Evolutionary conservation across 2,329 filamentous ascomycete genomes (phyloP), one percentile per base, ranked within the genome.

Genomic region (Calonectria hongkongensis): DNA sequence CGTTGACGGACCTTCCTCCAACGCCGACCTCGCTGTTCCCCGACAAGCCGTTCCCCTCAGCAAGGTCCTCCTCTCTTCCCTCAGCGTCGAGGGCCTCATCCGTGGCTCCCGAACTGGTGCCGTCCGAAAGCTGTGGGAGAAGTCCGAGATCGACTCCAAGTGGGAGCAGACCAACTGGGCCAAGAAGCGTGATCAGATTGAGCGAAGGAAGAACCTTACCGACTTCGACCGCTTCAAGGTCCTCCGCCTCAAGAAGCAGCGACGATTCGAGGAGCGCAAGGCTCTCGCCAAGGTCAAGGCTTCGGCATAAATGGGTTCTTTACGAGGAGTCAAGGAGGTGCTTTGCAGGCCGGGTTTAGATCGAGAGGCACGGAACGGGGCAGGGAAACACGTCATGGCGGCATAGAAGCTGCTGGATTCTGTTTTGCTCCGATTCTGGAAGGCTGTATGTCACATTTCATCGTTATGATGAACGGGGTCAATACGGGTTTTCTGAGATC

Each of bases 201-300:
- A 94, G 88, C 94, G 95, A 90, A 94, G 97, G 91, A 94, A 94
- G 90, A 92, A 92, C 84, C 91, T 99, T 81, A 97, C 93, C 88
- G 97, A 99, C 92, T 99, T 99, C 86, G 97, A 99, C 91, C 94
- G 97, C 88, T 99, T 98, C 95, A 98, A 99, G 94, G 97, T 98
- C 84, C 91, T 98, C 92, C 94, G 96, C 88, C 91, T 98, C 89
- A 97, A 96, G 94, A 99, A 99, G 93, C 96, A 98, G 94, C 95
- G 96, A 87, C 94, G 96, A 87, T 98, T 97, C 90, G 96, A 98
- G 92, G 94, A 98, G 89, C 94, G 94, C 89, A 98, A 98, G 94
- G 93, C 95, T 84, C 91, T 97, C 86, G 95, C 95, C 86, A 98
- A 98, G 92, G 90, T 98, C 89, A 94, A 94, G 90, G 93, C 94